Percentiles rank a stretch among this genome's conserved stretches.
Conservation (phyloP, 257 asterid species). For the Gentiana dahurica region DNA sequence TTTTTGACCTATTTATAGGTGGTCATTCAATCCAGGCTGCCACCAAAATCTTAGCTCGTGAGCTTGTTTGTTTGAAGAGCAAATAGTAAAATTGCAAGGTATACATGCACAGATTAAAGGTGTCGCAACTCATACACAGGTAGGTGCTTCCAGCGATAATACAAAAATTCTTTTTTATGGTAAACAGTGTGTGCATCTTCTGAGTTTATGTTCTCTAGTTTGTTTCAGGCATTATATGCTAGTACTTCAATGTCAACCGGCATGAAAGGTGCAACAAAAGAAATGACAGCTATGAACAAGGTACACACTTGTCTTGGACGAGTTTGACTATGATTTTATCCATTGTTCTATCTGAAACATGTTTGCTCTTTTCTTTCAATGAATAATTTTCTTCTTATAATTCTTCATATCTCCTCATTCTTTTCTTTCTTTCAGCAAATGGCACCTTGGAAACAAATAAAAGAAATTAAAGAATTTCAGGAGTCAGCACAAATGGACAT, state of each 20-base stretch:
- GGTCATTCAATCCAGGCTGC: slow-evolving; percentile 50
- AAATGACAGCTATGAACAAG: slow-evolving; percentile 98
- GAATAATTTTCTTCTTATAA: background rate
- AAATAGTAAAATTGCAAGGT: slow-evolving; percentile 85
- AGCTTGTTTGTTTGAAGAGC: slow-evolving; percentile 91
- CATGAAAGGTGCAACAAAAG: slow-evolving; percentile 99
- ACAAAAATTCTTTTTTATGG: no score
- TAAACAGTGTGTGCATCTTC: no score
- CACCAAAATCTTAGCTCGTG: slow-evolving; percentile 91
- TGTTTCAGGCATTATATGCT: slow-evolving; percentile 68
- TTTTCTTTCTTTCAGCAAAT: slow-evolving; percentile 50
- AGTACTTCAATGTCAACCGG: slow-evolving; percentile 93
- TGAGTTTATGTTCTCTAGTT: no score
- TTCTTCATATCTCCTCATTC: slow-evolving; percentile 1
- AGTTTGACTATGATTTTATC: no score
- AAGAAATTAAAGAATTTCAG: slow-evolving; percentile 88
- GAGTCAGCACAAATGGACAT: slow-evolving; percentile 83
- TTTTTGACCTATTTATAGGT: no score
- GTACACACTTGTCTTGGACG: slow-evolving; percentile 13
- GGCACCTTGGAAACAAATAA: slow-evolving; percentile 88
- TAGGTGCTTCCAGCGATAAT: background rate
- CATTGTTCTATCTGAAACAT: no score
- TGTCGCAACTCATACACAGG: slow-evolving; percentile 95
- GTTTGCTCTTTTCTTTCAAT: no score
- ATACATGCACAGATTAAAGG: slow-evolving; percentile 99